phyloP scores from a whole-genome alignment of 805 yeast species.

The Jamesozyma jinghongensis region DNA sequence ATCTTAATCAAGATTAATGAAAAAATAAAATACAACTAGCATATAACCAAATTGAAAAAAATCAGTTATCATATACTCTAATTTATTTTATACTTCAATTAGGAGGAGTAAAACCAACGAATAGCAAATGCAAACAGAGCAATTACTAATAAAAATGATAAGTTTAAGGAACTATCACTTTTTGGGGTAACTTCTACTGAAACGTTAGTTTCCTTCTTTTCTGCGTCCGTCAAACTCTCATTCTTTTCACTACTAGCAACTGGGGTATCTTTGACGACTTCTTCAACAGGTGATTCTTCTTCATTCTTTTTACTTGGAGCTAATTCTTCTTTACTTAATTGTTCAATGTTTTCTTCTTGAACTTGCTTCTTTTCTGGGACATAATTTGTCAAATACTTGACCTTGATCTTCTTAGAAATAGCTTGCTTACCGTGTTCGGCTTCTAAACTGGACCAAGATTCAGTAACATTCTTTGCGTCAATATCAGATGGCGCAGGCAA shows the following conservation, averaged over 20 bases:
- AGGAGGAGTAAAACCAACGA: slow-evolving; percentile 67
- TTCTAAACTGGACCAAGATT: slow-evolving; percentile 66
- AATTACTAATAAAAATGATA: slow-evolving; percentile 41
- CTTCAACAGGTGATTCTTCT: slow-evolving; percentile 11
- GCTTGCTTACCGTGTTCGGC: slow-evolving; percentile 44
- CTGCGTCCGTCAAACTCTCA: too few relatives aligned
- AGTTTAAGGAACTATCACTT: slow-evolving; percentile 42
- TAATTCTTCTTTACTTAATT: neutral
- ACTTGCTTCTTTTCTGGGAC: slow-evolving; percentile 2
- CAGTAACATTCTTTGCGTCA: slow-evolving; percentile 50
- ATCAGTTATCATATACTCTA: neutral
- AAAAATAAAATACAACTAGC: neutral
- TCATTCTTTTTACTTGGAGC: neutral
- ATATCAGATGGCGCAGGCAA: slow-evolving; percentile 60
- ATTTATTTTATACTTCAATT: slow-evolving; percentile 5
- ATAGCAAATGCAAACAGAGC: slow-evolving; percentile 48
- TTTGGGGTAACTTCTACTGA: slow-evolving; percentile 4
- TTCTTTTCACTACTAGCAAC: neutral
- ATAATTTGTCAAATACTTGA: slow-evolving; percentile 33
- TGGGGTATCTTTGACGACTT: slow-evolving; percentile 5
- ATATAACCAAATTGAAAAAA: neutral
- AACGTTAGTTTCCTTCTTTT: neutral
- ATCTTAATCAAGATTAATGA: neutral
- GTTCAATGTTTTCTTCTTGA: neutral
- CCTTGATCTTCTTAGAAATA: slow-evolving; percentile 57